Evolutionary conservation across 164 flowering plant species (phyloP).

Genomic region (Magnolia kwangsiensis): DNA sequence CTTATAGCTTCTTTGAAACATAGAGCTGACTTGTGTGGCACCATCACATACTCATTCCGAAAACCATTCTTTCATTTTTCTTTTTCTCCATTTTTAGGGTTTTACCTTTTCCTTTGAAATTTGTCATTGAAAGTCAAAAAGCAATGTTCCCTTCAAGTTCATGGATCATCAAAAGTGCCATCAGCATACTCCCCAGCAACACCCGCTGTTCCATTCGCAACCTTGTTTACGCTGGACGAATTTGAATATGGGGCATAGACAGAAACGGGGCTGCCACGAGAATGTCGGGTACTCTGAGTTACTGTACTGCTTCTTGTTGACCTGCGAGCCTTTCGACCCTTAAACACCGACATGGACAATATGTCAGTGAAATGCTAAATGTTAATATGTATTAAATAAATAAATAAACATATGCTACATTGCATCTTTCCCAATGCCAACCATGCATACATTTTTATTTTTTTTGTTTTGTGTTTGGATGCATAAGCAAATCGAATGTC

Average conservation of each 20-base stretch:
- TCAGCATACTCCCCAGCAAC: conserved; percentile 59
- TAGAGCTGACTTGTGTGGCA: not conserved
- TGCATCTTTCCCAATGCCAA: too few species aligned
- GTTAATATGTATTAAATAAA: not conserved
- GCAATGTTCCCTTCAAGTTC: conserved; percentile 13
- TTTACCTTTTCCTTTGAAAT: not conserved
- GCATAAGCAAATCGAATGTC: too few species aligned
- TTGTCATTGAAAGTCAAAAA: not conserved
- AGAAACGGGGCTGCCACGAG: conserved; percentile 63
- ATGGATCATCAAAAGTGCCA: conserved; percentile 49
- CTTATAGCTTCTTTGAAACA: not conserved
- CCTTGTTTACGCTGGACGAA: conserved; percentile 39
- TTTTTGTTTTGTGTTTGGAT: too few species aligned
- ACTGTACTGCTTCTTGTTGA: conserved; percentile 77
- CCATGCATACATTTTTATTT: too few species aligned
- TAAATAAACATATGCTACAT: too few species aligned
- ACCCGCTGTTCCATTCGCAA: conserved; percentile 51
- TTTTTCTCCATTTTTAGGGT: not conserved
- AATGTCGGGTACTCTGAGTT: conserved; percentile 52
- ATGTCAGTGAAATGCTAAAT: not conserved
- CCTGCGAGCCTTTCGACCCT: conserved; percentile 94
- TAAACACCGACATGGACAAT: conserved; percentile 4
- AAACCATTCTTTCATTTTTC: not conserved
- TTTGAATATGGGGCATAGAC: conserved; percentile 50
- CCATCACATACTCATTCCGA: not conserved